These are phyloP conservation scores for Claviceps cyperi DNA, from an alignment of 2,329 filamentous ascomycete genomes.

Conservation along the genomic window DNA sequence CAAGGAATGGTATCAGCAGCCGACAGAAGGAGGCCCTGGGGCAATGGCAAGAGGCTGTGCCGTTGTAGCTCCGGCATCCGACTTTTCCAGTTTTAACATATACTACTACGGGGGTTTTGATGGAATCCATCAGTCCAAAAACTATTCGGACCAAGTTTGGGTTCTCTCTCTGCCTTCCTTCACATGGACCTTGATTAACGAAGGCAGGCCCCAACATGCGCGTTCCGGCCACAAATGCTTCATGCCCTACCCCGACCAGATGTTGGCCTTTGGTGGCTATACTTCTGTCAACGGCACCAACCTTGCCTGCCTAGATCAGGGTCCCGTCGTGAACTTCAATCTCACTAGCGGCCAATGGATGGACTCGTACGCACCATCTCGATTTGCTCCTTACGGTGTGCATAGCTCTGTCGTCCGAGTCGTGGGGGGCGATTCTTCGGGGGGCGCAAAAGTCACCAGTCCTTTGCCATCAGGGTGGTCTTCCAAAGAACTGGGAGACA, in stretches of 20 bases:
- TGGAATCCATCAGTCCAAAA: slow-evolving; percentile 25
- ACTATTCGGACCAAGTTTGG: slow-evolving; percentile 57
- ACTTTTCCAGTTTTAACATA: slow-evolving; percentile 63
- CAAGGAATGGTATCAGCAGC: slow-evolving; percentile 54
- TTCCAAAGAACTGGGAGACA: slow-evolving; percentile 27
- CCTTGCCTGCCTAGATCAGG: slow-evolving; percentile 33
- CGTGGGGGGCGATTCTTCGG: slow-evolving; percentile 52
- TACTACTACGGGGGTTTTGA: slow-evolving; percentile 74
- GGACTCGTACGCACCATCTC: slow-evolving; percentile 50
- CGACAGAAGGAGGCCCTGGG: slow-evolving; percentile 44
- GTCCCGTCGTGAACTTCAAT: slow-evolving; percentile 54
- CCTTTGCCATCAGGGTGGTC: slow-evolving; percentile 47
- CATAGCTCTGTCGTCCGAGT: slow-evolving; percentile 46
- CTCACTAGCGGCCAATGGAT: slow-evolving; percentile 56
- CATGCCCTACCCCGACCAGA: slow-evolving; percentile 62
- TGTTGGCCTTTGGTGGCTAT: slow-evolving; percentile 64
- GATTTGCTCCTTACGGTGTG: slow-evolving; percentile 52
- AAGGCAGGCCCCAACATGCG: slow-evolving; percentile 35
- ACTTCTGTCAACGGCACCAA: slow-evolving; percentile 15
- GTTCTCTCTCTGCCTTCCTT: slow-evolving; percentile 68
- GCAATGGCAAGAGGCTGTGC: slow-evolving; percentile 55
- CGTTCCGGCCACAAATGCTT: slow-evolving; percentile 65
- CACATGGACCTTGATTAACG: slow-evolving; percentile 50
- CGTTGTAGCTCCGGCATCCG: slow-evolving; percentile 55
- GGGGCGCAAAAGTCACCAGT: slow-evolving; percentile 54